phyloP scores from a whole-genome alignment of 129 eudicot species.

The Kitagawia praeruptora region DNA sequence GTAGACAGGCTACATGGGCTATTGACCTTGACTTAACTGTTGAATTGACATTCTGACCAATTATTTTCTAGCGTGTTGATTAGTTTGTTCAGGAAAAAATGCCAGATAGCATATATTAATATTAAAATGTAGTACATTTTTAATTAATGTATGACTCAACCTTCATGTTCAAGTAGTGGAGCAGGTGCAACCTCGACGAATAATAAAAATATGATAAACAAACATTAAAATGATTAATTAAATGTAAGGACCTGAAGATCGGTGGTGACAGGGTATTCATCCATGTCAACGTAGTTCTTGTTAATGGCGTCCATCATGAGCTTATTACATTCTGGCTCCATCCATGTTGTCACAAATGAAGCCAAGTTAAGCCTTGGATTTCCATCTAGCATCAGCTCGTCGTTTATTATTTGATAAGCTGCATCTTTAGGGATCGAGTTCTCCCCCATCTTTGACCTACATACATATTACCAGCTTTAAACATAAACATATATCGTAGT shows the following conservation, averaged over 20 bases:
- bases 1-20: background rate
- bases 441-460: conserved; percentile 6
- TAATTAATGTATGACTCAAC: background rate
- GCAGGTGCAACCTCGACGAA: background rate
- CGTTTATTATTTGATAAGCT: conserved; percentile 4
- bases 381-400: conserved; percentile 9
- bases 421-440: conserved; percentile 5
- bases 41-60: background rate
- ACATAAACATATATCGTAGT: background rate
- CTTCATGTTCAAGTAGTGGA: background rate
- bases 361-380: conserved; percentile 9
- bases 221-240: too few species aligned
- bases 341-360: conserved; percentile 10
- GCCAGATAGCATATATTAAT: background rate
- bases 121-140: background rate
- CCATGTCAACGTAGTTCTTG: conserved; percentile 11
- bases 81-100: background rate
- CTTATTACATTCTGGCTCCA: conserved; percentile 12
- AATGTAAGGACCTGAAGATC: background rate
- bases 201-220: too few species aligned
- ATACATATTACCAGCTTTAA: background rate
- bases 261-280: conserved; percentile 10
- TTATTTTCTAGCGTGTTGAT: background rate
- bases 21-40: background rate
- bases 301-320: conserved; percentile 9